Base-by-base conservation (phyloP, 2,329 filamentous ascomycete species). In the Hansfordia pulvinata region DNA sequence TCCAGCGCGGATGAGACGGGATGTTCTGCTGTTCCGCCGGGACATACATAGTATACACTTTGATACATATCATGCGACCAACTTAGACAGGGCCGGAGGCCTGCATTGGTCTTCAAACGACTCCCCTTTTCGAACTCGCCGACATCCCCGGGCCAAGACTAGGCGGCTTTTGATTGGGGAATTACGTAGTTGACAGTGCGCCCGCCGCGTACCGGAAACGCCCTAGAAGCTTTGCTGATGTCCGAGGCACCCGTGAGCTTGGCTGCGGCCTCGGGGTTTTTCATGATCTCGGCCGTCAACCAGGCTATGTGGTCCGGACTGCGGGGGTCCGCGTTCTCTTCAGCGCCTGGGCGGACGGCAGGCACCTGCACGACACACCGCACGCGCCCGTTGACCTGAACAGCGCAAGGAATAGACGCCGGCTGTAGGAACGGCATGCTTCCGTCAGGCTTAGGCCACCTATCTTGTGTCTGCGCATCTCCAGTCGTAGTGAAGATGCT, bases 381-480 rank as follows among this genome's bases (percentile, higher is more conserved):
- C 35, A 81, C 51, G 49, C 78, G 85, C n/a, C 84, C 83, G 43
- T 92, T 84, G 34, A 92, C 54, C 42, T 85, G 78, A 10, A 93
- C 73, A 1, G 76, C 76, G 36, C 73, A 79, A 4, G 48, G 55
- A 46, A 64, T 52, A 35, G 52, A 57, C 35, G 60, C 50, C 28
- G 62, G 52, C 39, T 64, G 53, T 37, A 76, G 48, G 36, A 67
- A 43, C 36, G 58, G 44, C 29, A 62, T 39, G 25, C 62, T 61
- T 15, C 57, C 62, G 34, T 77, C 70, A 3, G 55, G 44, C 0
- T 36, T 44, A 0, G 80, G 81, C 56, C 82, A 90, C 1, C 48
- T 46, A 2, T 50, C 43, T n/a, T 22, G 12, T 26, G 67, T 62
- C 20, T 47, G 39, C 20, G 36, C 29, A 6, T 5, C 19, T 7